phyloP scores from a whole-genome alignment of 2,329 filamentous ascomycete genomes.

The Xylariomycetidae sp. region DNA sequence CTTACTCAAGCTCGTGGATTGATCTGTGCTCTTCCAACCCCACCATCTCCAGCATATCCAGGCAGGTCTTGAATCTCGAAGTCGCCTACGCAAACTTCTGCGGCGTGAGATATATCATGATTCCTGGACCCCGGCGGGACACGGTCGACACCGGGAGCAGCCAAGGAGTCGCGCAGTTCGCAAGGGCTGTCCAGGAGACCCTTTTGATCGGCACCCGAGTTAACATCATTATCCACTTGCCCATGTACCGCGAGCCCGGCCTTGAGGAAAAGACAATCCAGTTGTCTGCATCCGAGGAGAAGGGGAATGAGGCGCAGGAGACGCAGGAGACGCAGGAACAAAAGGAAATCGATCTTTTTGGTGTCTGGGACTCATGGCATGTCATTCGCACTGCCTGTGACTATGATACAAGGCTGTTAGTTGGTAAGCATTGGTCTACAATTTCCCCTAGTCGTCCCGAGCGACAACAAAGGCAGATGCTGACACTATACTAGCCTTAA shows the following conservation, averaged over 20 bases:
- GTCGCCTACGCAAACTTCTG: conserved; percentile 95
- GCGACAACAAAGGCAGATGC: not conserved
- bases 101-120: conserved; percentile 74
- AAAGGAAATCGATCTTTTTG: conserved; percentile 62
- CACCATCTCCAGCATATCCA: conserved; percentile 76
- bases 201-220: conserved; percentile 69
- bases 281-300: conserved; percentile 40
- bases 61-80: conserved; percentile 85
- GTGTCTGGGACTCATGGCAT: conserved; percentile 92
- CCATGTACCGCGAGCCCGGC: conserved; percentile 72
- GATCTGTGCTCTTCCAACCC: conserved; percentile 81
- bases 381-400: conserved; percentile 77
- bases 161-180: conserved; percentile 65
- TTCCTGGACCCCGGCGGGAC: conserved; percentile 69
- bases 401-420: conserved; percentile 73
- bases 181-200: conserved; percentile 75
- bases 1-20: conserved; percentile 84
- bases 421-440: conserved; percentile 58
- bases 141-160: conserved; percentile 45
- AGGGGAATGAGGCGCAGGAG: conserved; percentile 25
- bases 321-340: conserved; percentile 43
- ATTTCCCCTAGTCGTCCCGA: conserved; percentile 2
- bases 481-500: conserved; percentile 38
- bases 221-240: conserved; percentile 73
- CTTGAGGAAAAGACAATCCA: conserved; percentile 46